Evolutionary conservation across 164 flowering plant species (phyloP).

Genomic region (Stephania cephalantha): DNA sequence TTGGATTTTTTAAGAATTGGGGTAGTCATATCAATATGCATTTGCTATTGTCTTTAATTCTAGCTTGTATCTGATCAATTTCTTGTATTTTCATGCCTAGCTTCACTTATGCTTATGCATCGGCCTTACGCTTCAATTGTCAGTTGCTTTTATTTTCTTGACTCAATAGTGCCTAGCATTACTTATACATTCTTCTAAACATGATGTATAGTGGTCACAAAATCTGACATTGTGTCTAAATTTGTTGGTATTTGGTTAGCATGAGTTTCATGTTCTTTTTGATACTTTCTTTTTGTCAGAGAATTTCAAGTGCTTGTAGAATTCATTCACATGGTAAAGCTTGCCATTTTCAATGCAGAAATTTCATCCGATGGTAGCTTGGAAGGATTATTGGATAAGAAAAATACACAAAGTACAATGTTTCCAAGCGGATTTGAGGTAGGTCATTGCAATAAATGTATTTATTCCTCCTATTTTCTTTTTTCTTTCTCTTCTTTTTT

Average conservation of each 20-base stretch:
- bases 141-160: background rate
- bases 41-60: background rate
- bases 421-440: slow-evolving; percentile 81
- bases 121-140: background rate
- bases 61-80: background rate
- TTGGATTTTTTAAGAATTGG: background rate
- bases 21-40: background rate
- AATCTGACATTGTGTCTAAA: background rate
- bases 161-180: background rate
- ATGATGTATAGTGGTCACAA: background rate
- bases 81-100: background rate
- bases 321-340: slow-evolving; percentile 6
- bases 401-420: slow-evolving; percentile 23
- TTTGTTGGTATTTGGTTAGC: background rate
- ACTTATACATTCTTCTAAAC: background rate
- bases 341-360: slow-evolving; percentile 18
- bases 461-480: too few species aligned
- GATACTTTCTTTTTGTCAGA: background rate
- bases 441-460: background rate
- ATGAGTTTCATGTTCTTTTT: background rate
- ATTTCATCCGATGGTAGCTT: slow-evolving; percentile 27
- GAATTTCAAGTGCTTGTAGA: background rate
- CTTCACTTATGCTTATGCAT: background rate
- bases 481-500: too few species aligned
- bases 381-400: slow-evolving; percentile 30